These are phyloP conservation scores for Cardiospermum halicacabum DNA, from an alignment of 345 rosid species.

Conservation along the genomic window DNA sequence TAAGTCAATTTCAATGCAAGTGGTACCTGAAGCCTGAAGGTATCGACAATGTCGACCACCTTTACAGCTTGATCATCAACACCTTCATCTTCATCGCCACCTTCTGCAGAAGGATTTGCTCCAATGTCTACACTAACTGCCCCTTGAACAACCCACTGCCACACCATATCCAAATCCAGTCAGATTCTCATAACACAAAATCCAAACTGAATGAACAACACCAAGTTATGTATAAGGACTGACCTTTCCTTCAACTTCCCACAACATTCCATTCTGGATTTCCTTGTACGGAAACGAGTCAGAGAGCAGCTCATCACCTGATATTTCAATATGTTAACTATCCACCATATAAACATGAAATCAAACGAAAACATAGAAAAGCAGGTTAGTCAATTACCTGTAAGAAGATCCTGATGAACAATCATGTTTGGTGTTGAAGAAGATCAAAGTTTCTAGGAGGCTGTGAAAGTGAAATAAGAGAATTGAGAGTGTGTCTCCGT, in stretches of 20 bases:
- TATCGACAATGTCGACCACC: slow-evolving; percentile 94
- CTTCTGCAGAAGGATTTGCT: slow-evolving; percentile 98
- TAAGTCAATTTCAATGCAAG: not conserved
- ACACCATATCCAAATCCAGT: not conserved
- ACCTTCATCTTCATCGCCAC: slow-evolving; percentile 75
- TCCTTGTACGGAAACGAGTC: slow-evolving; percentile 95
- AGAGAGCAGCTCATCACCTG: slow-evolving; percentile 94
- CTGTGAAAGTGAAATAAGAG: not conserved
- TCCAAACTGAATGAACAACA: too few relatives aligned
- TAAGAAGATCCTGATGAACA: slow-evolving; percentile 12
- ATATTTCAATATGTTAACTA: not conserved
- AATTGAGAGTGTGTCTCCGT: not conserved
- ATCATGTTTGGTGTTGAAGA: not conserved
- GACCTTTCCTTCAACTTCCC: slow-evolving; percentile 98
- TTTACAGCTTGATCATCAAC: slow-evolving; percentile 72
- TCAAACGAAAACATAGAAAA: not conserved
- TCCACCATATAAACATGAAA: slow-evolving; percentile 12
- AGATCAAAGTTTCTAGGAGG: not conserved
- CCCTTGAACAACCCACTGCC: slow-evolving; percentile 86
- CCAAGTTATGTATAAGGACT: not conserved
- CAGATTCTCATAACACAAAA: not conserved
- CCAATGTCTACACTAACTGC: slow-evolving; percentile 77
- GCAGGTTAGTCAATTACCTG: not conserved
- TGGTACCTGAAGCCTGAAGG: slow-evolving; percentile 99
- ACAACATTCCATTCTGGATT: slow-evolving; percentile 60